Evolutionary conservation across 805 yeast genomes (phyloP).

Genomic region (Blastobotrys robertii): DNA sequence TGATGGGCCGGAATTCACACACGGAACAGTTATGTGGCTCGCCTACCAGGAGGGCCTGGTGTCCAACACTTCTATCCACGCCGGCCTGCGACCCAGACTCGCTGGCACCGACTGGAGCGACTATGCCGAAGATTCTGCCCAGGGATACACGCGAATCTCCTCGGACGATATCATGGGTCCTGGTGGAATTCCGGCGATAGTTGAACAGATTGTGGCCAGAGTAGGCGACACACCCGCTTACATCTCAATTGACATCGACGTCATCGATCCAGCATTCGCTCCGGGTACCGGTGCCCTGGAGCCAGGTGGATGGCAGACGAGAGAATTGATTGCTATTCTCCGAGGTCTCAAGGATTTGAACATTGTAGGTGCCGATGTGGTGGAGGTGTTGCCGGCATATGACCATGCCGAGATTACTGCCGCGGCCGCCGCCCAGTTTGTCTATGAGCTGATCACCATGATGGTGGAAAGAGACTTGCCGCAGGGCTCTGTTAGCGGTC

Average conservation of each 20-base stretch:
- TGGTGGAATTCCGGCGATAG: slow-evolving; percentile 52
- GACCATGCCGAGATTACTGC: slow-evolving; percentile 55
- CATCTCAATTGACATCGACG: slow-evolving; percentile 67
- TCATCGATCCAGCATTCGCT: slow-evolving; percentile 61
- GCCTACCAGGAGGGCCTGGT: slow-evolving; percentile 62
- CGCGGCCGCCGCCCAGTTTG: slow-evolving; percentile 55
- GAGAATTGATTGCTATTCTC: slow-evolving; percentile 51
- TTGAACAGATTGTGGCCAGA: slow-evolving; percentile 40
- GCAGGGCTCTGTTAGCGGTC: neutral
- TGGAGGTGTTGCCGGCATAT: slow-evolving; percentile 61
- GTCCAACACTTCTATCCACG: slow-evolving; percentile 52
- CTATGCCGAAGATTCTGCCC: slow-evolving; percentile 54
- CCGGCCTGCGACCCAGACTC: slow-evolving; percentile 67
- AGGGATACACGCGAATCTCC: slow-evolving; percentile 58
- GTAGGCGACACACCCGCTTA: slow-evolving; percentile 60
- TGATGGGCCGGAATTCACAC: slow-evolving; percentile 65
- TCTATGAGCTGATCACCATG: slow-evolving; percentile 58
- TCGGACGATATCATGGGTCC: slow-evolving; percentile 62
- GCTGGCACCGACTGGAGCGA: slow-evolving; percentile 52
- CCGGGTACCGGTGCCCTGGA: slow-evolving; percentile 80
- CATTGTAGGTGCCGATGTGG: slow-evolving; percentile 67
- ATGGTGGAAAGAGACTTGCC: slow-evolving; percentile 38
- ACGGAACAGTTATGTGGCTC: slow-evolving; percentile 83
- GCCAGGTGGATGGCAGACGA: slow-evolving; percentile 60
- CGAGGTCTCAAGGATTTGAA: slow-evolving; percentile 52